Conservation (phyloP, 768 basidiomycete genomes). For the Boletus pseudopeckii region DNA sequence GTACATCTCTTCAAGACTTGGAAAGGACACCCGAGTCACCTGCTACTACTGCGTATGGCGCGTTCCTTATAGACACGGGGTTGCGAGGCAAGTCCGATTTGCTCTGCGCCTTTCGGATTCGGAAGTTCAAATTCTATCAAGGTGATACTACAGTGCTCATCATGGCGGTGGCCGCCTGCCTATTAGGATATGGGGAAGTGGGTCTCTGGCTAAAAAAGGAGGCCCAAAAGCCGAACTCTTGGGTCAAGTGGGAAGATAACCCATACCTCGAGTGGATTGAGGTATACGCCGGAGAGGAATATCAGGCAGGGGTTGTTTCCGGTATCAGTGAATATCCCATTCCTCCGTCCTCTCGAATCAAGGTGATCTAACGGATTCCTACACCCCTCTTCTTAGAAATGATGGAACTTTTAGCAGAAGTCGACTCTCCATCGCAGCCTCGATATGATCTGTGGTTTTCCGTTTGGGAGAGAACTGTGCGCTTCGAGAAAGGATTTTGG, state of each 20-base stretch:
- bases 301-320: not conserved
- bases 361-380: not conserved
- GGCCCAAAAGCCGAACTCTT: not conserved
- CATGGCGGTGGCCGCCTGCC: slow-evolving; percentile 2
- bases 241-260: slow-evolving; percentile 3
- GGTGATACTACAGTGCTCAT: not conserved
- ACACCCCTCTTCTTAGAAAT: not conserved
- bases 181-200: slow-evolving; percentile 1
- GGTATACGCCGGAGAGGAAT: not conserved
- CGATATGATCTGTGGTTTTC: slow-evolving; percentile 3
- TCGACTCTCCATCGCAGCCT: not conserved
- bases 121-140: not conserved
- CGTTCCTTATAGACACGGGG: slow-evolving; percentile 4
- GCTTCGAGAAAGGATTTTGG: slow-evolving; percentile 6
- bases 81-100: not conserved
- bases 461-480: slow-evolving; percentile 3
- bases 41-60: slow-evolving; percentile 4
- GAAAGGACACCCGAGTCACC: slow-evolving; percentile 1
- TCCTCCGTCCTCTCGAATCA: not conserved
- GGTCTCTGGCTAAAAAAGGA: slow-evolving; percentile 1
- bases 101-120: not conserved
- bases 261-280: slow-evolving; percentile 1
- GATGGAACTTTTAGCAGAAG: slow-evolving; percentile 1
- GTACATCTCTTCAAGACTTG: not conserved
- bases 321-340: not conserved